Evolutionary conservation across 768 basidiomycete genomes (phyloP).

Genomic region (Suillus placidus): DNA sequence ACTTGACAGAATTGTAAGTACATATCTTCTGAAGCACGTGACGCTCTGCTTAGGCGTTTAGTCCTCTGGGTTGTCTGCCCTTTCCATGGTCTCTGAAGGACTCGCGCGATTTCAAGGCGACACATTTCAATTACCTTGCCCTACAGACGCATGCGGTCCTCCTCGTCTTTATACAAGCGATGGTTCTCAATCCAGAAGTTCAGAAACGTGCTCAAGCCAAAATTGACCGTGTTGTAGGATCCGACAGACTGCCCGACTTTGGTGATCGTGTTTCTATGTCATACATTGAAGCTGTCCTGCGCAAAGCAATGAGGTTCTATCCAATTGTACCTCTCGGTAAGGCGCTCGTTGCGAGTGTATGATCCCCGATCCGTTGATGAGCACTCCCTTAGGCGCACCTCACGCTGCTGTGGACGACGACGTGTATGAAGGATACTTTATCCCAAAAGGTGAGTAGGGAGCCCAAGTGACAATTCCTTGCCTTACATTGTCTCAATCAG

Average conservation of each 20-base stretch:
- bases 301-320: constrained; percentile 33
- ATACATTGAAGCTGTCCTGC: constrained; percentile 19
- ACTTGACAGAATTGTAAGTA: constrained; percentile 11
- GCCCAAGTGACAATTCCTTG: background rate
- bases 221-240: constrained; percentile 15
- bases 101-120: constrained; percentile 6
- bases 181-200: constrained; percentile 19
- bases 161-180: constrained; percentile 17
- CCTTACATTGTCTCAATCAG: background rate
- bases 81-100: constrained; percentile 40
- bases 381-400: constrained; percentile 2
- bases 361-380: background rate
- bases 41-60: constrained; percentile 12
- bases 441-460: constrained; percentile 10
- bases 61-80: constrained; percentile 32
- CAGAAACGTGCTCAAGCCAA: constrained; percentile 18
- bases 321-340: constrained; percentile 29
- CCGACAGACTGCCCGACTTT: constrained; percentile 15
- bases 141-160: constrained; percentile 15
- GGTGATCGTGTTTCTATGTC: constrained; percentile 16
- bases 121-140: background rate
- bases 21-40: background rate
- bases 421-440: constrained; percentile 15
- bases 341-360: background rate
- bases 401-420: constrained; percentile 13